Conservation (phyloP, 2,329 filamentous ascomycete species). For the Ophiostoma pallidulum region DNA sequence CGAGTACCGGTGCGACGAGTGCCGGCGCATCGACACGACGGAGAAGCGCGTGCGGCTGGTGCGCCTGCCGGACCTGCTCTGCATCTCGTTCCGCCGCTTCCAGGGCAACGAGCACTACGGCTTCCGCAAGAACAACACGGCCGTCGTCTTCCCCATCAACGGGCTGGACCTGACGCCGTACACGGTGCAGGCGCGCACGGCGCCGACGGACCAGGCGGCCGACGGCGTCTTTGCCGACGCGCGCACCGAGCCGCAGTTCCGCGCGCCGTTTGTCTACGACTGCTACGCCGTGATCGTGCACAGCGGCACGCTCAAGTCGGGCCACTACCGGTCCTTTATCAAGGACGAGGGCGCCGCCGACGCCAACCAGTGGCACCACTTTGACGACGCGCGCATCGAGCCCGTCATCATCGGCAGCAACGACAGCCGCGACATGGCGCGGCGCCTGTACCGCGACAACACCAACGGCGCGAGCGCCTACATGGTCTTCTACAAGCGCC, state of each 20-base stretch:
- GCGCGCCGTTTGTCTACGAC: conserved; percentile 63
- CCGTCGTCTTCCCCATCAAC: conserved; percentile 67
- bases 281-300: conserved; percentile 81
- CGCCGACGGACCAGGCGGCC: not conserved
- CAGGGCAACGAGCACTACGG: conserved; percentile 26
- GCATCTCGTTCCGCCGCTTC: conserved; percentile 62
- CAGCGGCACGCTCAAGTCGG: conserved; percentile 57
- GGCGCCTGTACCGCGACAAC: conserved; percentile 17
- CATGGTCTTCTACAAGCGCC: conserved; percentile 19
- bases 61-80: conserved; percentile 68
- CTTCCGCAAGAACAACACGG: conserved; percentile 56
- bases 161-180: conserved; percentile 50
- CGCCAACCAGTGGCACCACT: conserved; percentile 35
- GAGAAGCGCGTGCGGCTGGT: conserved; percentile 66
- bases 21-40: conserved; percentile 57
- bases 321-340: conserved; percentile 72
- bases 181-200: conserved; percentile 15
- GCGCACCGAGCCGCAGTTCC: conserved; percentile 25
- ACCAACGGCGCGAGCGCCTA: conserved; percentile 15
- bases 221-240: conserved; percentile 28
- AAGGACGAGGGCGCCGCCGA: conserved; percentile 39
- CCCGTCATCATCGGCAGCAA: conserved; percentile 17
- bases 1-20: conserved; percentile 66
- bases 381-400: conserved; percentile 32
- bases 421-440: conserved; percentile 17